Evolutionary conservation across 2,329 filamentous ascomycete species (phyloP).

Genomic region (Phialophora tarda): DNA sequence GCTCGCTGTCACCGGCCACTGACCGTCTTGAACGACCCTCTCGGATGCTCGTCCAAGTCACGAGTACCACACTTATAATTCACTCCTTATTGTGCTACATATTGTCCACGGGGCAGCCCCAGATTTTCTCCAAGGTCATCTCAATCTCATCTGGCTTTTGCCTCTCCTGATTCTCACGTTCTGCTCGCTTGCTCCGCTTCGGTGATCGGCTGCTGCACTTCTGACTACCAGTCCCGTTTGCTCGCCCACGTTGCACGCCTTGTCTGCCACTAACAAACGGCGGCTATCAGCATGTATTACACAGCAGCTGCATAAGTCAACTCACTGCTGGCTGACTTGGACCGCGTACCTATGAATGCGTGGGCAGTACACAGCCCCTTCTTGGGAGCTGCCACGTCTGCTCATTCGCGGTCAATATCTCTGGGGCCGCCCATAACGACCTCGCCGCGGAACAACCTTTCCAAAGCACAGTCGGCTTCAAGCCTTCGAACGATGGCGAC

Average conservation of each 20-base stretch:
- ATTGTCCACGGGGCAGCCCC: conserved; percentile 11
- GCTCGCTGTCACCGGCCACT: background rate
- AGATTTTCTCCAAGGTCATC: conserved; percentile 2
- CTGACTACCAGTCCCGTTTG: background rate
- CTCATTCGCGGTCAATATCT: conserved; percentile 35
- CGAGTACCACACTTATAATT: background rate
- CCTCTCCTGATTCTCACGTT: conserved; percentile 7
- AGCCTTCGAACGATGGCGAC: conserved; percentile 48
- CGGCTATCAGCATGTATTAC: conserved; percentile 29
- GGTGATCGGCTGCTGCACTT: background rate
- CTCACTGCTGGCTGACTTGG: conserved; percentile 2
- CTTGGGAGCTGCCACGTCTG: conserved; percentile 30
- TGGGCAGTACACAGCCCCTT: conserved; percentile 35
- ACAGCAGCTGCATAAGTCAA: conserved; percentile 30
- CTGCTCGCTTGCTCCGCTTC: background rate
- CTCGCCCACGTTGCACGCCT: conserved; percentile 10
- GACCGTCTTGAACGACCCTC: background rate
- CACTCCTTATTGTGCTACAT: conserved; percentile 4
- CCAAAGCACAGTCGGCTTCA: conserved; percentile 53
- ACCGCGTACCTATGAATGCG: conserved; percentile 24
- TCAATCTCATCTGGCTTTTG: conserved; percentile 17
- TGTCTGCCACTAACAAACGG: conserved; percentile 9
- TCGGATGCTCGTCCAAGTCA: background rate
- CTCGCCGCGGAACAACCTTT: conserved; percentile 40
- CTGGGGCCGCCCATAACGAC: conserved; percentile 29